Evolutionary conservation across 495 filamentous ascomycete genomes (phyloP).

Genomic region (Pyrenula aspistea): DNA sequence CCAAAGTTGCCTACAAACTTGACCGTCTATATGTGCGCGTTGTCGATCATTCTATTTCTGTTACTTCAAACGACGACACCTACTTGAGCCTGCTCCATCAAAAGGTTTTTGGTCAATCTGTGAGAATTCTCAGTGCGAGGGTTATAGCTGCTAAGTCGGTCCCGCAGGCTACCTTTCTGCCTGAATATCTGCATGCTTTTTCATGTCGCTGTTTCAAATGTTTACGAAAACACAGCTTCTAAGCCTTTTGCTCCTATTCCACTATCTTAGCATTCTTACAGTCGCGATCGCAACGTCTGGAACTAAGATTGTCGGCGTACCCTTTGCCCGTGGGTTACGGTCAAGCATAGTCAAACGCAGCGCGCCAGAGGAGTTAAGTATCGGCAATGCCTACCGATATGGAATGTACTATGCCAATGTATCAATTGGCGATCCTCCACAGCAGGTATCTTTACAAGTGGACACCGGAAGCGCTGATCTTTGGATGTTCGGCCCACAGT

Average conservation of each 20-base stretch:
- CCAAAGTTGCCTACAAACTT: too few species aligned
- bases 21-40: too few species aligned
- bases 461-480: conserved; percentile 29
- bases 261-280: not conserved
- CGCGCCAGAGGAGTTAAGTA: not conserved
- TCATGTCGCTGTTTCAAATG: too few species aligned
- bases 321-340: not conserved
- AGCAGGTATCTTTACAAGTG: conserved; percentile 29
- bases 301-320: not conserved
- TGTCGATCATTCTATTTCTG: too few species aligned
- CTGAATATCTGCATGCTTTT: too few species aligned
- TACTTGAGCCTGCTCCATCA: too few species aligned
- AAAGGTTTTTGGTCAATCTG: too few species aligned
- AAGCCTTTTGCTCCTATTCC: not conserved
- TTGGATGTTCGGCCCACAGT: conserved; percentile 4
- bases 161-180: too few species aligned
- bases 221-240: too few species aligned
- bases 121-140: too few species aligned
- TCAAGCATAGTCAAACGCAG: not conserved
- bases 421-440: conserved; percentile 29
- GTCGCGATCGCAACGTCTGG: not conserved
- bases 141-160: too few species aligned
- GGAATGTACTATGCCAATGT: conserved; percentile 35
- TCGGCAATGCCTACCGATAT: conserved; percentile 2
- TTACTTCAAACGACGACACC: too few species aligned